Percentiles rank a stretch among this genome's conserved stretches.
Evolutionary conservation across 805 yeast species (phyloP).

Genomic region (Ogataea methanolica): DNA sequence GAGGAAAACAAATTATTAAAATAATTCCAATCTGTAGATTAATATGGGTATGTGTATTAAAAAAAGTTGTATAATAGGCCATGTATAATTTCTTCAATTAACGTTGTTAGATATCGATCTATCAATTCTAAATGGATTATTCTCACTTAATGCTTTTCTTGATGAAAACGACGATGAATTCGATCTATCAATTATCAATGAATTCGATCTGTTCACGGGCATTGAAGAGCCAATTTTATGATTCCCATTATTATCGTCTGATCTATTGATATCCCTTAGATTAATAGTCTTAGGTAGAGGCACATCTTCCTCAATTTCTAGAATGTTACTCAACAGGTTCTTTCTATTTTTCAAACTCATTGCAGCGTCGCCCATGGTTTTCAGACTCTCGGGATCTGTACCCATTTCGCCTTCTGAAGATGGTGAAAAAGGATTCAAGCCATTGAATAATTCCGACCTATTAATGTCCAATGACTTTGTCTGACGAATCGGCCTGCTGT

Average conservation of each 20-base stretch:
- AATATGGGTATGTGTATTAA: too few species aligned
- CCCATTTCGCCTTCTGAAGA: conserved; percentile 14
- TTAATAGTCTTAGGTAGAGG: not conserved
- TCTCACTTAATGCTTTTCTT: conserved; percentile 2
- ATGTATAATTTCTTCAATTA: too few species aligned
- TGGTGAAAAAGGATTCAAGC: conserved; percentile 7
- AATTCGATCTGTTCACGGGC: not conserved
- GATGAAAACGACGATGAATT: conserved; percentile 7
- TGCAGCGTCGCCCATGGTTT: not conserved
- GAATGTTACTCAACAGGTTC: conserved; percentile 13
- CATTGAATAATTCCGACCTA: conserved; percentile 17
- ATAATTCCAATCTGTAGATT: too few species aligned
- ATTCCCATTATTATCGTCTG: not conserved
- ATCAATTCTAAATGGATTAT: conserved; percentile 7
- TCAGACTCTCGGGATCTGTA: not conserved
- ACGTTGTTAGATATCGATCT: too few species aligned
- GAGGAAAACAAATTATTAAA: too few species aligned
- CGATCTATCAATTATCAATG: conserved; percentile 3
- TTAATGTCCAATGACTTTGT: conserved; percentile 28
- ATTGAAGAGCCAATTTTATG: not conserved
- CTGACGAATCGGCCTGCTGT: not conserved
- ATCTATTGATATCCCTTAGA: not conserved
- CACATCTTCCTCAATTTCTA: conserved; percentile 15
- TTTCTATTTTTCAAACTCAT: conserved; percentile 3
- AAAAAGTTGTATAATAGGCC: too few species aligned